Evolutionary conservation across 2,329 filamentous ascomycete genomes (phyloP).

Genomic region (Ceratocystis smalleyi): DNA sequence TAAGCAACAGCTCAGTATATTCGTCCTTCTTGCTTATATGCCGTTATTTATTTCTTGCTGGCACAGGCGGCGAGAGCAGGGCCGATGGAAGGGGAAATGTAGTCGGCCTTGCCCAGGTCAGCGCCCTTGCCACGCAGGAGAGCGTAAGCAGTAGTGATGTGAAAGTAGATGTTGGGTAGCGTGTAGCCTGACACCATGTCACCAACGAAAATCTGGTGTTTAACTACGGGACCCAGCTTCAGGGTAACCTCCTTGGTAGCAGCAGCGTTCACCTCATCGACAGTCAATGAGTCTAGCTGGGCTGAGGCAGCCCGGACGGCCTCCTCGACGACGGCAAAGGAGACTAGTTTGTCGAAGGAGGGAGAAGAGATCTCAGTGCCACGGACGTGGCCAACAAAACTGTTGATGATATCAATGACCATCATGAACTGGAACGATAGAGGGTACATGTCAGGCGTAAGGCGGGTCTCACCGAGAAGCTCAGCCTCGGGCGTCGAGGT

Average conservation of each 20-base stretch:
- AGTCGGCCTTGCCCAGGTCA: constrained; percentile 42
- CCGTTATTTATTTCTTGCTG: neutral
- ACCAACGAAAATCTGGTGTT: constrained; percentile 12
- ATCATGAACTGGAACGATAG: constrained; percentile 23
- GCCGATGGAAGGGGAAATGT: constrained; percentile 18
- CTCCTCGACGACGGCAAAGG: constrained; percentile 3
- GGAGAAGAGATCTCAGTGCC: neutral
- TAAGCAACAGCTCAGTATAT: neutral
- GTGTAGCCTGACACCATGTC: constrained; percentile 25
- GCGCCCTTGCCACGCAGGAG: constrained; percentile 43
- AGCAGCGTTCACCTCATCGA: constrained; percentile 21
- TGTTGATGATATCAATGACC: neutral
- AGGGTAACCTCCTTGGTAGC: constrained; percentile 22
- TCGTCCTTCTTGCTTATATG: neutral
- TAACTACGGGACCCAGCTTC: constrained; percentile 20
- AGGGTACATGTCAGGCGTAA: constrained; percentile 25
- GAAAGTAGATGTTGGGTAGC: constrained; percentile 47
- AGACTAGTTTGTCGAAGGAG: neutral
- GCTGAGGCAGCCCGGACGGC: constrained; percentile 4
- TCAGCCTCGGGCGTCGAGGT: constrained; percentile 1
- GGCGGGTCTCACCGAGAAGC: constrained; percentile 17
- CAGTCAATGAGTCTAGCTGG: constrained; percentile 6
- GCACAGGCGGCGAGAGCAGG: constrained; percentile 11
- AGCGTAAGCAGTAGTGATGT: constrained; percentile 39
- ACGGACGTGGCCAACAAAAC: constrained; percentile 7